Conservation (phyloP, 2,329 filamentous ascomycete species). For the Penicillium decumbens region DNA sequence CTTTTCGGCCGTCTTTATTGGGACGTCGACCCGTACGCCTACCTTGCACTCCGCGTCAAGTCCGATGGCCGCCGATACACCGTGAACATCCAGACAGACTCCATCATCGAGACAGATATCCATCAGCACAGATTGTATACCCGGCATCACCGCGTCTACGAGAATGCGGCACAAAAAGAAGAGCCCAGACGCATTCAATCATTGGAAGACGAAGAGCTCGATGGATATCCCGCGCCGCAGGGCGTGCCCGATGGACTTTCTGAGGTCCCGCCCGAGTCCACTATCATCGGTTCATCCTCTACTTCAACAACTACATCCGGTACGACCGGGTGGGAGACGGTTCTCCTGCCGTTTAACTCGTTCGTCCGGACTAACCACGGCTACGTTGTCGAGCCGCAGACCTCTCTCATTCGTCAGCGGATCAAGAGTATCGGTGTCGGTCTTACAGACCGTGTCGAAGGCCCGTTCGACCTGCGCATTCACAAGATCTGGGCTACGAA, state of each 20-base stretch:
- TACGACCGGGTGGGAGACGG: conserved; percentile 87
- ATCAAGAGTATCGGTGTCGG: conserved; percentile 82
- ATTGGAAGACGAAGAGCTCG: not conserved
- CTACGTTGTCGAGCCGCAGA: conserved; percentile 86
- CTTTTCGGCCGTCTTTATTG: conserved; percentile 82
- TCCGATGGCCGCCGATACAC: conserved; percentile 90
- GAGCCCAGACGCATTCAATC: not conserved
- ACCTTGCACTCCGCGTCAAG: conserved; percentile 81
- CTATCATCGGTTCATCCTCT: conserved; percentile 32
- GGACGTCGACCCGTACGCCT: conserved; percentile 85
- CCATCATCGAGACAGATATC: conserved; percentile 87
- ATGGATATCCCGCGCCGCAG: not conserved
- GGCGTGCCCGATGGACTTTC: conserved; percentile 35
- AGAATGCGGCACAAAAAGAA: conserved; percentile 12
- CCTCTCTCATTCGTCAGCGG: conserved; percentile 79
- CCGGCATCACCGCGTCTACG: conserved; percentile 36
- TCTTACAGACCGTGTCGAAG: conserved; percentile 80
- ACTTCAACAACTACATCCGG: conserved; percentile 51
- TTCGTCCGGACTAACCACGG: conserved; percentile 95
- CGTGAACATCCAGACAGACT: conserved; percentile 92
- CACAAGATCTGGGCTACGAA: conserved; percentile 91
- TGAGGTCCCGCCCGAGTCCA: conserved; percentile 35
- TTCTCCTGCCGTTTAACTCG: conserved; percentile 83
- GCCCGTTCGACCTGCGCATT: conserved; percentile 81
- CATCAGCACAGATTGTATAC: conserved; percentile 83